Conservation (phyloP, 352 stramenopile genomes). For the Phytophthora sp. region DNA sequence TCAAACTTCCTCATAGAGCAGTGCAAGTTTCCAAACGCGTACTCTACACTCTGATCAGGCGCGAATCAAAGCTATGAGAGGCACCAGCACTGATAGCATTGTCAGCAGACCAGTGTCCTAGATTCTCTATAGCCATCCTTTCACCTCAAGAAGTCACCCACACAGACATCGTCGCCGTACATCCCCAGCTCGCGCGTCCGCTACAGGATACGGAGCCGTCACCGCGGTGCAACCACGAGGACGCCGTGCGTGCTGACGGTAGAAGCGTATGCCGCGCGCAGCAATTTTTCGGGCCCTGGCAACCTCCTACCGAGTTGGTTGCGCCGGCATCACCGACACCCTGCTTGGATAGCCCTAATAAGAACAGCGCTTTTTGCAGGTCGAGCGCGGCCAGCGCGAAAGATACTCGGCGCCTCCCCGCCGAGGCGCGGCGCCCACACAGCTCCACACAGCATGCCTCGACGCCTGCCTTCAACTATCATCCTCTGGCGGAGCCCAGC, state of each 20-base stretch:
- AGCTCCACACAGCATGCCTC: not conserved
- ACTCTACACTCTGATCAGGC: no score
- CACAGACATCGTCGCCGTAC: no score
- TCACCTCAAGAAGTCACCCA: no score
- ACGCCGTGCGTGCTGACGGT: not conserved
- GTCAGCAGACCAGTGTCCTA: no score
- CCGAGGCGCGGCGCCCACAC: not conserved
- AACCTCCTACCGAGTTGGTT: not conserved
- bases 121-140: no score
- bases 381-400: not conserved
- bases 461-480: conserved; percentile 4
- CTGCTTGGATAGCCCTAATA: conserved; percentile 8
- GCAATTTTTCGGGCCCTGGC: not conserved
- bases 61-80: no score
- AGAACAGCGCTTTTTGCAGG: conserved; percentile 1
- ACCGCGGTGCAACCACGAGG: not conserved
- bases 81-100: no score
- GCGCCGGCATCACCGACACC: not conserved
- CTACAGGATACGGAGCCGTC: not conserved
- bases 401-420: conserved; percentile 5
- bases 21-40: no score
- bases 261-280: not conserved
- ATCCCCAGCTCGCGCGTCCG: no score
- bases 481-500: conserved; percentile 1
- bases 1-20: no score